These are phyloP conservation scores for Dactylellina haptotyla DNA, from an alignment of 2,329 filamentous ascomycete genomes.

Conservation along the genomic window DNA sequence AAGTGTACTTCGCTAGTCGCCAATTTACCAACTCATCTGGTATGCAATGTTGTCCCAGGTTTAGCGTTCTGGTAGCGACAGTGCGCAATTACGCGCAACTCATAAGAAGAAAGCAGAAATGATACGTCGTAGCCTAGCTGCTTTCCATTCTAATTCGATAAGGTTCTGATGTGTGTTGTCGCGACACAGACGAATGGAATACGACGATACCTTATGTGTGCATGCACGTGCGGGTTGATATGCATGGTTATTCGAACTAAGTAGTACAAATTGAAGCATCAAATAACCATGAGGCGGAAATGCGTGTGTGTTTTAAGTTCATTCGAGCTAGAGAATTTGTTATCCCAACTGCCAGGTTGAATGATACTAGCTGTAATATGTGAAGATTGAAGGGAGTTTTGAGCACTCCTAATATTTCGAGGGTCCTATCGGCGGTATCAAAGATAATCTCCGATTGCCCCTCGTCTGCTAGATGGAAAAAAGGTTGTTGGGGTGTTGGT, in stretches of 20 bases:
- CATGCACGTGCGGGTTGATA: constrained; percentile 16
- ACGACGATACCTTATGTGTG: constrained; percentile 5
- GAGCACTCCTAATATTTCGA: not conserved
- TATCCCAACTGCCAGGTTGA: too few species aligned
- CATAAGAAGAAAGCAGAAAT: not conserved
- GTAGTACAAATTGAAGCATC: constrained; percentile 12
- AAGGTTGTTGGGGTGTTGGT: constrained; percentile 31
- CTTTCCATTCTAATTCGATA: not conserved
- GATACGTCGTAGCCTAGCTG: not conserved
- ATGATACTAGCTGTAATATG: too few species aligned
- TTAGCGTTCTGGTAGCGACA: not conserved
- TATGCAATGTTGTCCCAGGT: not conserved
- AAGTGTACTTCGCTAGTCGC: not conserved
- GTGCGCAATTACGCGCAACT: not conserved
- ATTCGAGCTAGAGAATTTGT: too few species aligned
- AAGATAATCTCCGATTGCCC: constrained; percentile 47
- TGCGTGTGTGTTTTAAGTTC: constrained; percentile 3
- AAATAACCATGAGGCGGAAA: constrained; percentile 24
- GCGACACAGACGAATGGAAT: constrained; percentile 1
- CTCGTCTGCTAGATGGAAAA: constrained; percentile 22
- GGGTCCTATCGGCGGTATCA: constrained; percentile 34
- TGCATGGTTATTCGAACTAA: constrained; percentile 10
- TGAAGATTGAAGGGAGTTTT: not conserved
- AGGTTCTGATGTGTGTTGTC: constrained; percentile 20
- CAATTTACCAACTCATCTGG: not conserved